phyloP scores from a whole-genome alignment of 768 basidiomycete species.

The Tricholoma terreum region DNA sequence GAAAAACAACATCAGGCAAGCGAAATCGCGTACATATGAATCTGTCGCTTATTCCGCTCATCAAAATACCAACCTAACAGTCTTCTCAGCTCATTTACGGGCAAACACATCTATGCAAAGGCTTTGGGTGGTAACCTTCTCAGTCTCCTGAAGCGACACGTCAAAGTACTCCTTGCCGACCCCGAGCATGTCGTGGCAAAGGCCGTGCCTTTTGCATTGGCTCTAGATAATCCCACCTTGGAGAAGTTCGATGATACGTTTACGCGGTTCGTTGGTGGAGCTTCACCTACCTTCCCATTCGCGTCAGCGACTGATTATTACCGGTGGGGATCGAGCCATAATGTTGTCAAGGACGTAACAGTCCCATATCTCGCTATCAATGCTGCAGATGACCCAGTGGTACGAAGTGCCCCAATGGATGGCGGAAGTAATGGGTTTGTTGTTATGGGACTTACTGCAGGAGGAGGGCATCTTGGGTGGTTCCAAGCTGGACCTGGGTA shows the following conservation, averaged over 20 bases:
- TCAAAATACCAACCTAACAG: conserved; percentile 29
- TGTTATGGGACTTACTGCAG: conserved; percentile 53
- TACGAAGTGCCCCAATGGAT: conserved; percentile 56
- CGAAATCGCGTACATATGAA: conserved; percentile 12
- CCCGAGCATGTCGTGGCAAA: conserved; percentile 47
- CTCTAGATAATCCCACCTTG: conserved; percentile 50
- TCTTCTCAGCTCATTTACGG: conserved; percentile 48
- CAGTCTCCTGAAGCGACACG: conserved; percentile 50
- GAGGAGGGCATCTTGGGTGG: conserved; percentile 82
- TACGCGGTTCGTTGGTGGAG: conserved; percentile 67
- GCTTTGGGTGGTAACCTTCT: conserved; percentile 72
- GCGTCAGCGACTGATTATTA: conserved; percentile 41
- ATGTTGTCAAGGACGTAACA: conserved; percentile 50
- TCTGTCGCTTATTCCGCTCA: not conserved
- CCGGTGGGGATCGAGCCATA: conserved; percentile 52
- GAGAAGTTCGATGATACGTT: conserved; percentile 56
- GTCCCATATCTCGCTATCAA: conserved; percentile 75
- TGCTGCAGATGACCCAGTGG: conserved; percentile 74
- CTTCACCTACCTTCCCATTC: conserved; percentile 49
- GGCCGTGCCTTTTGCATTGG: conserved; percentile 39
- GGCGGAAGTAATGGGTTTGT: conserved; percentile 49
- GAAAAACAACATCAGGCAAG: conserved; percentile 42
- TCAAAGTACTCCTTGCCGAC: conserved; percentile 42
- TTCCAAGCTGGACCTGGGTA: conserved; percentile 47
- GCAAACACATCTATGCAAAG: conserved; percentile 63